Conservation (phyloP, 2,329 filamentous ascomycete species). For the Ambrosiella beaveri region DNA sequence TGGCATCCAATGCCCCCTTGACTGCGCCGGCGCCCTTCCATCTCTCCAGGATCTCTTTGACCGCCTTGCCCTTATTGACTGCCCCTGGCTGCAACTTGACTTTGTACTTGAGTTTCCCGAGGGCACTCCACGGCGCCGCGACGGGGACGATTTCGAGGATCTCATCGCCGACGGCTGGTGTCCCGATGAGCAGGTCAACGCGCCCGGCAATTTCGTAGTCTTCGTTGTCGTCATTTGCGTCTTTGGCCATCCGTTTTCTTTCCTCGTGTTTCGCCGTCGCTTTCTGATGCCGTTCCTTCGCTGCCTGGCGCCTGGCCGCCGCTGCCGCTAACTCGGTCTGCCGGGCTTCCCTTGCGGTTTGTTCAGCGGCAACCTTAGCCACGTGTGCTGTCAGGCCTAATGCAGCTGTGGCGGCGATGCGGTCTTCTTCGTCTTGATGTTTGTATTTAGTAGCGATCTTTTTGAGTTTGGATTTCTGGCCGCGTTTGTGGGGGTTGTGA, state of each 20-base stretch:
- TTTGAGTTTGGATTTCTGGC: slow-evolving; percentile 68
- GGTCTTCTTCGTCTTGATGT: slow-evolving; percentile 87
- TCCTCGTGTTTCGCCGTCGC: slow-evolving; percentile 65
- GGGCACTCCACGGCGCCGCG: slow-evolving; percentile 47
- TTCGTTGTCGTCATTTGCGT: slow-evolving; percentile 41
- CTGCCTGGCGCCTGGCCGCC: slow-evolving; percentile 57
- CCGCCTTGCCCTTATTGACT: slow-evolving; percentile 85
- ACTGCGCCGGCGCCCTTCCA: slow-evolving; percentile 52
- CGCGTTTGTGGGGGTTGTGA: slow-evolving; percentile 44
- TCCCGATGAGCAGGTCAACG: slow-evolving; percentile 60
- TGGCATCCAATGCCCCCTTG: slow-evolving; percentile 44
- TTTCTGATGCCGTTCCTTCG: slow-evolving; percentile 62
- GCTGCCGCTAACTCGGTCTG: slow-evolving; percentile 51
- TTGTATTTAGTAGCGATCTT: slow-evolving; percentile 82
- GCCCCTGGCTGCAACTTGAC: slow-evolving; percentile 82
- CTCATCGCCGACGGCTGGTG: slow-evolving; percentile 65
- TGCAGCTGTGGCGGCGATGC: slow-evolving; percentile 64
- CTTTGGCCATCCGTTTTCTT: slow-evolving; percentile 33
- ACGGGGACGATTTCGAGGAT: slow-evolving; percentile 50
- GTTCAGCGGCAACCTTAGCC: slow-evolving; percentile 51
- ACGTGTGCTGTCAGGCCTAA: slow-evolving; percentile 58
- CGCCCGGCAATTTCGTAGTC: slow-evolving; percentile 28
- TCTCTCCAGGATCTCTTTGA: slow-evolving; percentile 71
- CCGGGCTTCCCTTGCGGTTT: slow-evolving; percentile 45
- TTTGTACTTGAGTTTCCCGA: slow-evolving; percentile 71